phyloP scores from a whole-genome alignment of 2,329 filamentous ascomycete species.

The Graphilbum fragrans region DNA sequence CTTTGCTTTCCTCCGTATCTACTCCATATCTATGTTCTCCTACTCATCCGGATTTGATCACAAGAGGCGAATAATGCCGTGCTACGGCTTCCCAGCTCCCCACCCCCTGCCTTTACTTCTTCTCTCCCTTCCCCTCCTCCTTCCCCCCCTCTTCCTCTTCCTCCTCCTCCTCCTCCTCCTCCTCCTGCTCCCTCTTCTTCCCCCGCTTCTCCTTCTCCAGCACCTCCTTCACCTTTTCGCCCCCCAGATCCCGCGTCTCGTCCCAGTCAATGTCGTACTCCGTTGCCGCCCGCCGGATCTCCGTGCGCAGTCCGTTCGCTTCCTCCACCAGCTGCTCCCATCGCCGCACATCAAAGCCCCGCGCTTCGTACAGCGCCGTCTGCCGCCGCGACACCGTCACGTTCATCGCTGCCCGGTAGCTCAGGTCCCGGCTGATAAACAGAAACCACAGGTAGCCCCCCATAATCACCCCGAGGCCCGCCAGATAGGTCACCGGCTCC shows the following conservation, averaged over 20 bases:
- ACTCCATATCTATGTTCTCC: too few relatives aligned
- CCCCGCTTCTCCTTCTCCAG: constrained; percentile 37
- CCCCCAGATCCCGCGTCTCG: constrained; percentile 59
- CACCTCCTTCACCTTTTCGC: constrained; percentile 46
- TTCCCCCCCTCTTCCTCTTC: background rate
- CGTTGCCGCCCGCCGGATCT: constrained; percentile 68
- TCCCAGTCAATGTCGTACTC: constrained; percentile 92
- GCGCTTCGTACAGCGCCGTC: constrained; percentile 59
- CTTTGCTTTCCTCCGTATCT: too few relatives aligned
- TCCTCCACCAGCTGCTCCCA: constrained; percentile 77
- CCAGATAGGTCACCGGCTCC: constrained; percentile 83
- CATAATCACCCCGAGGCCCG: constrained; percentile 75
- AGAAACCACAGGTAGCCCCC: constrained; percentile 89
- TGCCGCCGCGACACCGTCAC: constrained; percentile 73
- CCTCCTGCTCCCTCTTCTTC: constrained; percentile 23
- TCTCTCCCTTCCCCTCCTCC: background rate
- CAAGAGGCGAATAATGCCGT: background rate
- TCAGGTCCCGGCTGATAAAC: constrained; percentile 82
- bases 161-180: constrained; percentile 15
- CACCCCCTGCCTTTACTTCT: background rate
- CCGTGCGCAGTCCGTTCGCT: constrained; percentile 61
- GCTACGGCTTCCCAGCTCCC: background rate
- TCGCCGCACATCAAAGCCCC: constrained; percentile 60
- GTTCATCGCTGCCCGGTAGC: constrained; percentile 77
- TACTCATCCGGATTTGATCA: too few relatives aligned